Evolutionary conservation across 495 filamentous ascomycete genomes (phyloP), one percentile per base, ranked within the genome.

Genomic region (Pseudevernia furfuracea): DNA sequence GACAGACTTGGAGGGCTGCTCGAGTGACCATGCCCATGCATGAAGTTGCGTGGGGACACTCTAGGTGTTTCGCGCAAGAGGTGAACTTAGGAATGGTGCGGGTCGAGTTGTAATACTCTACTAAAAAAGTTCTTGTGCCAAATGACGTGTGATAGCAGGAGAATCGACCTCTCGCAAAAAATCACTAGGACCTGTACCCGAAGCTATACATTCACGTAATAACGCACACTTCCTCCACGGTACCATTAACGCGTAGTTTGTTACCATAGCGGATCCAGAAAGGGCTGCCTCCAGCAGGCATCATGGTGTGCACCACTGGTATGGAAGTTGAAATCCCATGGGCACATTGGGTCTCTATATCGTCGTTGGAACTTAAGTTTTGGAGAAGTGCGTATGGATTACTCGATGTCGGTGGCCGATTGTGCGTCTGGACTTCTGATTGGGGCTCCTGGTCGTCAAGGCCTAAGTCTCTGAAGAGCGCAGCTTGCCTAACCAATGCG

Each of bases 211-310:
- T 52, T 67, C 39, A 65, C 34, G 68, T 67, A 78, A 74, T 69
- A 30, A 72, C 67, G 60, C 78, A 84, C 21, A 86, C 72, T 15
- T 75, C 76, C 73, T 88, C 86, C 30, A 80, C 68, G 5, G 83
- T 87, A 5, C 85, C 86, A 75, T 87, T 87, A 6, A 87, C 81
- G 21, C 87, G 78, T 68, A 91, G 69, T 62, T 78, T 83, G 68
- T 91, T 91, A 14, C 78, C 78, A 71, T 85, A 89, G 9, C 72
- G 67, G 19, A 73, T 64, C 88, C 88, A 91, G 71, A 89, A 89
- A 15, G 70, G 67, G 25, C 73, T 76, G 3, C 71, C 76, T 58
- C 76, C 77, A 9, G 72, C 71, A 44, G 85, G 84, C 60, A 88
- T 80, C 67, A 80, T 69, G 3, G 21, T 60, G 43, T 53, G 46